Evolutionary conservation across 768 basidiomycete genomes (phyloP).

Genomic region (Fomitopsis serialis): DNA sequence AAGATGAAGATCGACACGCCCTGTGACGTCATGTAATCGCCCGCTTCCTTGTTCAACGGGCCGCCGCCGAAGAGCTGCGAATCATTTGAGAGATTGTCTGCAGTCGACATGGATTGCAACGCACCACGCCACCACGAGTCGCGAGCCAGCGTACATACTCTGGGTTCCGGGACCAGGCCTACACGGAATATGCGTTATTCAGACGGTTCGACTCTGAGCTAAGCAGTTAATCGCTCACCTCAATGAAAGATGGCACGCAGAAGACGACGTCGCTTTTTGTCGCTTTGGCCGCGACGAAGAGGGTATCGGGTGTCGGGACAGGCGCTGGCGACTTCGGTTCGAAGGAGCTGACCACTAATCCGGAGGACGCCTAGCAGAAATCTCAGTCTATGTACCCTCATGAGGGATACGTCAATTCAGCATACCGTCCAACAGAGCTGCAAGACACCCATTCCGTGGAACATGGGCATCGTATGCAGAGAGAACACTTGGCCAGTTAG

Average conservation of each 20-base stretch:
- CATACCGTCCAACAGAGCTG: neutral
- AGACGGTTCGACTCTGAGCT: neutral
- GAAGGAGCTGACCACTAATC: conserved; percentile 16
- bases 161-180: conserved; percentile 15
- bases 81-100: too few species aligned
- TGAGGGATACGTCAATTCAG: neutral
- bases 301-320: conserved; percentile 14
- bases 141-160: conserved; percentile 11
- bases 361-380: conserved; percentile 6
- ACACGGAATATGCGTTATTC: neutral
- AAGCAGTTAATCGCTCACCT: conserved; percentile 1
- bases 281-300: conserved; percentile 6
- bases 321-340: conserved; percentile 17
- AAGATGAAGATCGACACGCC: neutral
- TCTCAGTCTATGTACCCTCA: neutral
- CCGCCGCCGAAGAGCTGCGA: neutral
- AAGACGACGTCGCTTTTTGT: conserved; percentile 10
- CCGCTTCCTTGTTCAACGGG: neutral
- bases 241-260: conserved; percentile 14
- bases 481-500: conserved; percentile 2
- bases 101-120: too few species aligned
- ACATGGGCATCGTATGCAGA: conserved; percentile 2
- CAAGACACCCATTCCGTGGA: conserved; percentile 6
- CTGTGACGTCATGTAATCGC: neutral
- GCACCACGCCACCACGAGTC: conserved; percentile 12